Percentiles rank a stretch among this genome's conserved stretches.
phyloP scores from a whole-genome alignment of 805 yeast genomes.

The Scheffersomyces stipitis region DNA sequence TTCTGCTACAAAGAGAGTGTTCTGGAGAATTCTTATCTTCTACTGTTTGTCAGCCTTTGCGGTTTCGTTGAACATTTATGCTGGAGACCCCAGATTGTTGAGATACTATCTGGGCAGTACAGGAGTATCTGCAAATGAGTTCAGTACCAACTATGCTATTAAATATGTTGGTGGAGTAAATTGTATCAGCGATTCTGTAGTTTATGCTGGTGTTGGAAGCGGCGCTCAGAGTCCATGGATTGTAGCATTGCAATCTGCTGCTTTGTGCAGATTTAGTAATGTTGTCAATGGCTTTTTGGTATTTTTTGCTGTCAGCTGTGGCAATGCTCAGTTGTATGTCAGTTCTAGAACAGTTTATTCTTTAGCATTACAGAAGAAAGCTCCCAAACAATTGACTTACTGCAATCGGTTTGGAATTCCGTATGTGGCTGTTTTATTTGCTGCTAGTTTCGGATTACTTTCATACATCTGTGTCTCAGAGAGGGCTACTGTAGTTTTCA shows the following conservation, averaged over 20 bases:
- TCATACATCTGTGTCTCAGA: slow-evolving; percentile 61
- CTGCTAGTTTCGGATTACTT: slow-evolving; percentile 59
- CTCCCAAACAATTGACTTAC: slow-evolving; percentile 57
- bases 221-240: slow-evolving; percentile 49
- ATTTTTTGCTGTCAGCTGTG: slow-evolving; percentile 48
- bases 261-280: slow-evolving; percentile 34
- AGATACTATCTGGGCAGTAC: slow-evolving; percentile 48
- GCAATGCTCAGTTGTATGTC: slow-evolving; percentile 45
- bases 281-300: slow-evolving; percentile 45
- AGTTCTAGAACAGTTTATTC: slow-evolving; percentile 44
- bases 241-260: slow-evolving; percentile 41
- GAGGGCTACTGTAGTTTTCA: slow-evolving; percentile 61
- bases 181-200: slow-evolving; percentile 22
- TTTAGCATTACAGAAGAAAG: slow-evolving; percentile 49
- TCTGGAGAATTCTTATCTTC: slow-evolving; percentile 65
- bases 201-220: slow-evolving; percentile 35
- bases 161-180: slow-evolving; percentile 35
- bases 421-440: slow-evolving; percentile 62
- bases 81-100: slow-evolving; percentile 74
- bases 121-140: slow-evolving; percentile 21
- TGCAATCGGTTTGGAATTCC: slow-evolving; percentile 74
- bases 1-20: slow-evolving; percentile 70
- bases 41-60: slow-evolving; percentile 67
- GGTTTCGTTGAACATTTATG: slow-evolving; percentile 69
- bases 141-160: slow-evolving; percentile 27